A percentile compares a stretch with the other conserved stretches of the same genome.
Conservation (phyloP, 2,329 filamentous ascomycete species). For the Exophiala sp. region DNA sequence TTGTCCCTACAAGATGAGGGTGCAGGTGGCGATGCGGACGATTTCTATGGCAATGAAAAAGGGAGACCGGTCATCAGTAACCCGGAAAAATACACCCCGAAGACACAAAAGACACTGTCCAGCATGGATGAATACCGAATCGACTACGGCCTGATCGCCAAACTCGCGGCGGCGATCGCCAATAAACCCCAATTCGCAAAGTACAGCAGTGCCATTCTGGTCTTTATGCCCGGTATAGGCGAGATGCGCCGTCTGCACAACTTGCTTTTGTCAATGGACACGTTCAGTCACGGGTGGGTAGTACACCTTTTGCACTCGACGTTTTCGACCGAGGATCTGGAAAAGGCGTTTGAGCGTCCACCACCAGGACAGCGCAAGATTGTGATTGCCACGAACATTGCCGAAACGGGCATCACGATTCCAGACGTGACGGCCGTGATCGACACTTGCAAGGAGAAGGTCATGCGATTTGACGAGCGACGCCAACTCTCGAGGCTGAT, state of each 20-base stretch:
- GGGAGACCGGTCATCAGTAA: constrained; percentile 8
- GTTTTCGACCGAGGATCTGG: constrained; percentile 94
- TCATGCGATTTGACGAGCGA: constrained; percentile 75
- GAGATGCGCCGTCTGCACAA: constrained; percentile 90
- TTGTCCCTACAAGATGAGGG: constrained; percentile 32
- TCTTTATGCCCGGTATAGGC: constrained; percentile 91
- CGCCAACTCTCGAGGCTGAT: constrained; percentile 85
- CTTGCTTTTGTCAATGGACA: constrained; percentile 70
- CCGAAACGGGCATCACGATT: constrained; percentile 97
- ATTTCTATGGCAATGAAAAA: constrained; percentile 40
- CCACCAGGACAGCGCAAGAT: constrained; percentile 83
- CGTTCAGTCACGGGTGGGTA: constrained; percentile 74
- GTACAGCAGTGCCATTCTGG: constrained; percentile 87
- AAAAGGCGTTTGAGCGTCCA: constrained; percentile 83
- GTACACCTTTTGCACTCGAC: constrained; percentile 89
- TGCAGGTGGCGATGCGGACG: constrained; percentile 40
- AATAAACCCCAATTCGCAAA: constrained; percentile 60
- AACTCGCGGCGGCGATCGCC: constrained; percentile 73
- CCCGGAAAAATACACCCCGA: constrained; percentile 62
- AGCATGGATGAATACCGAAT: constrained; percentile 88
- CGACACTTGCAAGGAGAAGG: constrained; percentile 89
- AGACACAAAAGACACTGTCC: constrained; percentile 70
- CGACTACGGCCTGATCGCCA: constrained; percentile 80
- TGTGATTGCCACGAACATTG: constrained; percentile 95
- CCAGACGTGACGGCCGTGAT: constrained; percentile 96